Percentiles rank a stretch among this genome's conserved stretches.
Conservation (phyloP, 345 rosid species). For the Odontarrhena argentea region DNA sequence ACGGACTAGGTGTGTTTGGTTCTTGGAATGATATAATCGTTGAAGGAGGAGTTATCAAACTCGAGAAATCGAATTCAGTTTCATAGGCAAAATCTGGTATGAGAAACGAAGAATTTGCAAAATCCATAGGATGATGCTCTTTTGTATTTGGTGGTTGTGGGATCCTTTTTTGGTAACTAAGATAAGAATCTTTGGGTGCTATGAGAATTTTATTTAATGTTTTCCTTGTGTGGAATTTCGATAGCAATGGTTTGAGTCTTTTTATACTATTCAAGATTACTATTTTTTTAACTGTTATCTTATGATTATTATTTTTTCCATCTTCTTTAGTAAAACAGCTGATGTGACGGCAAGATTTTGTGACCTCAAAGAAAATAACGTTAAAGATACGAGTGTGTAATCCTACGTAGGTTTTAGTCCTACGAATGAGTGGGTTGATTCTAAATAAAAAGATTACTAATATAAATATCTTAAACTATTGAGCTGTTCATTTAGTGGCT, state of each 20-base stretch:
- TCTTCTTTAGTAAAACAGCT: background rate
- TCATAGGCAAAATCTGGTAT: conserved; percentile 13
- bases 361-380: conserved; percentile 23
- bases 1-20: conserved; percentile 5
- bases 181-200: background rate
- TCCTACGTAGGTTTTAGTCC: too few species aligned
- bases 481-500: conserved; percentile 34
- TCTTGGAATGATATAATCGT: conserved; percentile 29
- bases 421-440: conserved; percentile 1
- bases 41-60: conserved; percentile 24
- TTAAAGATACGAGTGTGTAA: conserved; percentile 8
- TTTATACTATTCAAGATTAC: conserved; percentile 22
- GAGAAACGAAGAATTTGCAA: conserved; percentile 21
- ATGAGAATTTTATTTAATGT: background rate
- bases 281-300: background rate
- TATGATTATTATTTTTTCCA: background rate
- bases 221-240: background rate
- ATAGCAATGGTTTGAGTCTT: conserved; percentile 4
- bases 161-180: background rate
- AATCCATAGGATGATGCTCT: conserved; percentile 22
- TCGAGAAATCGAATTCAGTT: conserved; percentile 26
- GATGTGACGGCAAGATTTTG: conserved; percentile 19
- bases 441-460: background rate
- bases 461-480: too few species aligned
- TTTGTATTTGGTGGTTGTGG: conserved; percentile 16